Base-by-base conservation (phyloP, 176 grass and related monocot species). In the Raddia guianensis region DNA sequence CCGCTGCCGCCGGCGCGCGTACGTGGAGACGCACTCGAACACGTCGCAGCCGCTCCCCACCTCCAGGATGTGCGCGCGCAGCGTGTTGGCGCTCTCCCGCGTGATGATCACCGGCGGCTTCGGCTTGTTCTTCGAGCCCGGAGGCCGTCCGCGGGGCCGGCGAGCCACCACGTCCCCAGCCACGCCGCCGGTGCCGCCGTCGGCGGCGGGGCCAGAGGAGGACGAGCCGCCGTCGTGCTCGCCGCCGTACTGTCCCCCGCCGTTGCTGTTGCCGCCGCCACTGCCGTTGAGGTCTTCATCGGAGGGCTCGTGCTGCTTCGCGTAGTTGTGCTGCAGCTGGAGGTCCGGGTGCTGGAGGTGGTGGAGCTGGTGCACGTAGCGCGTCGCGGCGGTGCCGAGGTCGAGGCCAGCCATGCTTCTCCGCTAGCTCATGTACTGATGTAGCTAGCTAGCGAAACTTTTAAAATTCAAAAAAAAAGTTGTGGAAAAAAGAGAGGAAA, bases 31-130 rank as follows among this genome's bases (percentile, higher is more conserved):
- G 84, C 90, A 91, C 34, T 95, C 96, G 75, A 99, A 93, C 55
- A 99, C 86, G 73, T 99, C 96, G 83, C 88, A 99, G 62, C 96
- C 96, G 57, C 88, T 88, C 0, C 86, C 96, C 2, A 99, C 92
- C 86, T 99, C 96, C 75, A 99, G 83, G 80, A 99, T 99, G 84
- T 99, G 96, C 3, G 96, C 96, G 71, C 96, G 92, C 68, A 98
- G 88, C 16, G 92, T 93, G 88, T 99, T 99, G 43, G 96, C 96
- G 77, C 96, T 99, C 90, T 99, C 96, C 47, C 92, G 86, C 35
- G 96, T 99, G 82, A 99, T 99, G 87, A 99, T 99, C 77, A 99
- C 96, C 0, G 96, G 96, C 9, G 96, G 96, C 82, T 95, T 99
- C 3, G 96, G 96, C 78, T 93, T 99, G 60, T 99, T 99, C 79